These are phyloP conservation scores for Xylariomycetidae sp. DNA, from an alignment of 2,329 filamentous ascomycete species.

Conservation along the genomic window DNA sequence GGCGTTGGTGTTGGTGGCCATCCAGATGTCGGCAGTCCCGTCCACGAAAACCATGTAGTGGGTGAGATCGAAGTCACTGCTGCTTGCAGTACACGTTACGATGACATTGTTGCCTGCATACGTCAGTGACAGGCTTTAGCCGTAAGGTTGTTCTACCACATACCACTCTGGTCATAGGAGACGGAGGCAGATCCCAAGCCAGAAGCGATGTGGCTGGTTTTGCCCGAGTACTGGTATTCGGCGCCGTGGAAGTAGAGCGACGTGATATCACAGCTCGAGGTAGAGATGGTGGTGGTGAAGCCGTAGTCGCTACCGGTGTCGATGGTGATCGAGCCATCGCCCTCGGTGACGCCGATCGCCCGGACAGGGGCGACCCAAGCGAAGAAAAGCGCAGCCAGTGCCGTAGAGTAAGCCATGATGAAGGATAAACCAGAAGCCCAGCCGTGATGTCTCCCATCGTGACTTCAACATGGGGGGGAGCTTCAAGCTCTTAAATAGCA, in stretches of 20 bases:
- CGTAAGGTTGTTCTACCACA: constrained; percentile 28
- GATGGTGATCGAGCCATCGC: constrained; percentile 17
- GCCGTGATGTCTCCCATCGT: too few relatives aligned
- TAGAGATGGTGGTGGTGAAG: constrained; percentile 21
- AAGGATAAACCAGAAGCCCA: not conserved
- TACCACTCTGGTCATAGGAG: constrained; percentile 27
- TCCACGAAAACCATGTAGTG: constrained; percentile 48
- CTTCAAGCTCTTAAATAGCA: too few relatives aligned
- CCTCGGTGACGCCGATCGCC: constrained; percentile 20
- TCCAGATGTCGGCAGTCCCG: constrained; percentile 42
- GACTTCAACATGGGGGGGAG: not conserved
- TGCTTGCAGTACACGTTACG: constrained; percentile 44
- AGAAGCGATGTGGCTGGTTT: constrained; percentile 45
- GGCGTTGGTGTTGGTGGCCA: constrained; percentile 45
- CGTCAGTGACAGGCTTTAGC: constrained; percentile 24
- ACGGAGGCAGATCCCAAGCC: constrained; percentile 47
- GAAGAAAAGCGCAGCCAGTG: constrained; percentile 7
- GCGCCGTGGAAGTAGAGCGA: constrained; percentile 43
- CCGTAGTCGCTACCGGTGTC: constrained; percentile 22
- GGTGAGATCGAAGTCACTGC: constrained; percentile 36
- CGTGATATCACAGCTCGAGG: constrained; percentile 45
- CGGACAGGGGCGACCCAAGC: constrained; percentile 17
- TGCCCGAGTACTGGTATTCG: constrained; percentile 43
- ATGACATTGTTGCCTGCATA: constrained; percentile 43
- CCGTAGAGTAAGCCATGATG: not conserved